Evolutionary conservation across 768 basidiomycete species (phyloP).

Genomic region (Punctularia strigosozonata): DNA sequence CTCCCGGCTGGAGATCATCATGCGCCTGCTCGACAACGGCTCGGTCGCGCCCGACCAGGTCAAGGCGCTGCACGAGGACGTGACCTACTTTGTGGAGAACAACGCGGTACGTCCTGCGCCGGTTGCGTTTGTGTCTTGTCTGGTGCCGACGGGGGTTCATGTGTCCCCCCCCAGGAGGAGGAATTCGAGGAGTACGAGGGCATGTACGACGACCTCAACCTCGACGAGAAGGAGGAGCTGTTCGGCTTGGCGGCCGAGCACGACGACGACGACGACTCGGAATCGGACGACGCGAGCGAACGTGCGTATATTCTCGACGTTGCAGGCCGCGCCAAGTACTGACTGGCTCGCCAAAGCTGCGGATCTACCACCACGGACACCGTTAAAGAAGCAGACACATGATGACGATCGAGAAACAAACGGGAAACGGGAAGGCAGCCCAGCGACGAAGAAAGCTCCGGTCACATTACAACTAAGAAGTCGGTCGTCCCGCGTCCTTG

Average conservation of each 20-base stretch:
- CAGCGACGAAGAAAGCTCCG: constrained; percentile 67
- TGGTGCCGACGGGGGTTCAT: neutral
- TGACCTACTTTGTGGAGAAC: constrained; percentile 90
- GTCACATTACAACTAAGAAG: constrained; percentile 58
- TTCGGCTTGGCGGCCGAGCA: constrained; percentile 69
- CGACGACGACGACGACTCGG: constrained; percentile 40
- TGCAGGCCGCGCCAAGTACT: neutral
- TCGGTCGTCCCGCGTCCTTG: constrained; percentile 16
- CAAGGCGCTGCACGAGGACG: constrained; percentile 79
- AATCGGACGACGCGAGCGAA: constrained; percentile 65
- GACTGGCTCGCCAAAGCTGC: constrained; percentile 6
- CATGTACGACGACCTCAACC: constrained; percentile 94
- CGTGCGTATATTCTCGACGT: constrained; percentile 25
- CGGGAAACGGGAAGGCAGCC: constrained; percentile 69
- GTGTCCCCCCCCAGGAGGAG: constrained; percentile 55
- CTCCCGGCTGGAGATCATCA: constrained; percentile 81
- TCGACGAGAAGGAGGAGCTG: constrained; percentile 94
- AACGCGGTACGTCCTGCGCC: constrained; percentile 63
- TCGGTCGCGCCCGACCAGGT: constrained; percentile 77
- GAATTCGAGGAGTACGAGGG: constrained; percentile 96
- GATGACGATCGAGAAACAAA: constrained; percentile 70
- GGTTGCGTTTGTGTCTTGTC: neutral
- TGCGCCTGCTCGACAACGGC: constrained; percentile 90
- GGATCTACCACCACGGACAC: constrained; percentile 57
- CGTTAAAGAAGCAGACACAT: constrained; percentile 53